A percentile compares a stretch with the other conserved stretches of the same genome.
Evolutionary conservation across 495 filamentous ascomycete genomes (phyloP).

Genomic region (Elaphomyces granulatus): DNA sequence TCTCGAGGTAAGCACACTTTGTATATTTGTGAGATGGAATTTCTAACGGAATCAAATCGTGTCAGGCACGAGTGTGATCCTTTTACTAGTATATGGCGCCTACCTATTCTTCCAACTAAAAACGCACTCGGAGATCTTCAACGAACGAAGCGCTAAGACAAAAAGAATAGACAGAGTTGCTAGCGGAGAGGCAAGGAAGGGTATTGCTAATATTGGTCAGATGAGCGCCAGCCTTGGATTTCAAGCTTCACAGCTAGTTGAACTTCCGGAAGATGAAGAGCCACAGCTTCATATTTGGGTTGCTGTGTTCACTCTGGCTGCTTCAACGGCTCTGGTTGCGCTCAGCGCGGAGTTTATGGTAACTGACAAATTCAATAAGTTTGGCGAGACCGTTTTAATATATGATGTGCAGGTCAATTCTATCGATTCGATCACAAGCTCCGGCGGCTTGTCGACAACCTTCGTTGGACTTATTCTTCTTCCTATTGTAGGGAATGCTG

Average conservation of each 20-base stretch:
- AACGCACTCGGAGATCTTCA: conserved; percentile 62
- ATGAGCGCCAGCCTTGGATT: conserved; percentile 31
- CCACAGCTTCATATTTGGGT: conserved; percentile 56
- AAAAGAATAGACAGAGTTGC: conserved; percentile 30
- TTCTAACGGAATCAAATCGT: no score
- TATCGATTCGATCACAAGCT: conserved; percentile 53
- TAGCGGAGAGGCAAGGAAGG: conserved; percentile 45
- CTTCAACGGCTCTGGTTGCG: conserved; percentile 67
- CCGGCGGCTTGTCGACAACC: conserved; percentile 45
- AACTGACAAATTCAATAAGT: conserved; percentile 1
- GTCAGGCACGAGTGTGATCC: conserved; percentile 54
- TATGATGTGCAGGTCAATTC: conserved; percentile 35
- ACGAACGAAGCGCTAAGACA: conserved; percentile 55
- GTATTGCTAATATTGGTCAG: conserved; percentile 45
- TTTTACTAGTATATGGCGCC: conserved; percentile 60
- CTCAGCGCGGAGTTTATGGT: conserved; percentile 85
- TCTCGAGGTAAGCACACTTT: conserved; percentile 27
- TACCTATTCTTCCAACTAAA: conserved; percentile 76
- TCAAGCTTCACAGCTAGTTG: conserved; percentile 29
- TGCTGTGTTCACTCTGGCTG: conserved; percentile 53
- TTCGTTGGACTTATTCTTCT: conserved; percentile 77
- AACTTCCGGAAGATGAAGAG: conserved; percentile 42
- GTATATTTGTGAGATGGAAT: no score
- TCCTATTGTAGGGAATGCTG: conserved; percentile 82
- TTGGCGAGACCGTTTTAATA: not conserved